phyloP scores from a whole-genome alignment of 257 asterid species.

The Jaltomata sinuosa region DNA sequence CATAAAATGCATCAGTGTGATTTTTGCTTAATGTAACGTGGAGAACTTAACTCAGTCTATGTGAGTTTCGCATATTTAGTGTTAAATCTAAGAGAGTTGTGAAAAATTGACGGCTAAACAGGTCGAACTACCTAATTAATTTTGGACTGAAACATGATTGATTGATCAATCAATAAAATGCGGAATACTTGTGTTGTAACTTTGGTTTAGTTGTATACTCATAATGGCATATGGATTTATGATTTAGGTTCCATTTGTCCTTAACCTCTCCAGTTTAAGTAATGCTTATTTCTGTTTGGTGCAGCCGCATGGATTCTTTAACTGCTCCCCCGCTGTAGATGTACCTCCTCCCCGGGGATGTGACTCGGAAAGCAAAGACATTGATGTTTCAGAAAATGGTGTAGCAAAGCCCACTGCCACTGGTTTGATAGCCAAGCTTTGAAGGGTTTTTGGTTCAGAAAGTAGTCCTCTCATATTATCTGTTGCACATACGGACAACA shows the following conservation, averaged over 20 bases:
- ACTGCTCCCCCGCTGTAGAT: slow-evolving; percentile 91
- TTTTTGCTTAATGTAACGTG: background rate
- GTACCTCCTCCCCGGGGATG: slow-evolving; percentile 73
- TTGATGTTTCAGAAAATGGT: slow-evolving; percentile 44
- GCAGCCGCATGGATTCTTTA: slow-evolving; percentile 99
- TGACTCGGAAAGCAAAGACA: slow-evolving; percentile 62
- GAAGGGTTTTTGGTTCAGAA: slow-evolving; percentile 5
- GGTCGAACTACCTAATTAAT: background rate
- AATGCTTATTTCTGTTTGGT: background rate
- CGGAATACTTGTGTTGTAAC: background rate
- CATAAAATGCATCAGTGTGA: background rate
- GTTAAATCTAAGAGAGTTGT: background rate
- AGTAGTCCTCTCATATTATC: background rate
- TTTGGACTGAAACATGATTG: background rate
- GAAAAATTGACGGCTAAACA: background rate
- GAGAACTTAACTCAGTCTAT: background rate
- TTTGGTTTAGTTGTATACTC: background rate
- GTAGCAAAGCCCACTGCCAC: slow-evolving; percentile 37
- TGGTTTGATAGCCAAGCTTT: slow-evolving; percentile 49
- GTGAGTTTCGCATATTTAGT: background rate
- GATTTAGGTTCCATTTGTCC: background rate
- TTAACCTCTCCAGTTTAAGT: background rate
- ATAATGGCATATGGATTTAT: background rate
- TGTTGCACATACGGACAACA: background rate
- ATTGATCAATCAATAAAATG: background rate